Evolutionary conservation across 2,329 filamentous ascomycete genomes (phyloP), one percentile per base, ranked within the genome.

Genomic region (Penicillium digitatum): DNA sequence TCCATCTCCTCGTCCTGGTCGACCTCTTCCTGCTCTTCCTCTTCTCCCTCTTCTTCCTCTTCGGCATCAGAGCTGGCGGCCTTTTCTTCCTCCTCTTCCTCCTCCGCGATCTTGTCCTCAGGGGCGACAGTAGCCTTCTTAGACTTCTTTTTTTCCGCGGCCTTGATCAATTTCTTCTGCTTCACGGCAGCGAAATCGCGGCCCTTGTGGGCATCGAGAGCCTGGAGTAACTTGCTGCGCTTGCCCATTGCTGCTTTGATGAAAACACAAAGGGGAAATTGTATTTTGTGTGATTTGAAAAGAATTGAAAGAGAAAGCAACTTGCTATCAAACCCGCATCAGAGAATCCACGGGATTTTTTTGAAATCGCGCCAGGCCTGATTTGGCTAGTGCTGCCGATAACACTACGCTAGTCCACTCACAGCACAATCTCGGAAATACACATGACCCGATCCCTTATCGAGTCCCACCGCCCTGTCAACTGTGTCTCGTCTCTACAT

Each of bases 121-220:
- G 61, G 56, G 31, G 54, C 61, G 27, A 53, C 62, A 58, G 58
- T 43, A 46, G 54, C 45, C 57, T 61, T 62, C 58, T 73, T 75
- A 50, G 63, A 64, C 63, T 78, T 79, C 56, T 63, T 73, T 63
- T 79, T 79, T 60, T 76, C 74, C n/a, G 70, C 76, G 51, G 73
- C 69, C 76, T 69, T 81, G 58, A 71, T 75, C 67, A 87, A 78
- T 76, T 87, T 89, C 70, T 85, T 84, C 71, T 93, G 88, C 72
- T 89, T 85, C 72, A 93, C 89, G 50, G 90, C 81, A 60, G 87
- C 86, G 59, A 88, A 87, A 63, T 94, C 87, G 45, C 81, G 76
- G 29, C 83, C 82, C 67, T 82, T 79, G 55, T 82, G 74, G 50
- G 78, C 76, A 62, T 85, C 81, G 22, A 87, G 78, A 44, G 83